A percentile compares a stretch with the other conserved stretches of the same genome.
Conservation (phyloP, 371 early-diverging fungal genomes). For the Rhizopus sp. region DNA sequence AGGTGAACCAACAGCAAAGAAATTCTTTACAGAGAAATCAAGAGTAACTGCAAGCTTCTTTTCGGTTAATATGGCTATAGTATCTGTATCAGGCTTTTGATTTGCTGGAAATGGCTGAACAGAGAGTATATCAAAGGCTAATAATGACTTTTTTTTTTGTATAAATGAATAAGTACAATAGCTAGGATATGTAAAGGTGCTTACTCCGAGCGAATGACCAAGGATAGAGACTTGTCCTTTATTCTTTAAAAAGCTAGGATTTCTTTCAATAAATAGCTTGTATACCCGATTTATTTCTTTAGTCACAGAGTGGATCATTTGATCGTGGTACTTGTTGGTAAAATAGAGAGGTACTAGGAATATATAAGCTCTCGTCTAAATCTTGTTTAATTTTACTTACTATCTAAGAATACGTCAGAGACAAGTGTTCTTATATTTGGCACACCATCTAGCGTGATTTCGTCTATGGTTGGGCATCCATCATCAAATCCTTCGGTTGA, state of each 20-base stretch:
- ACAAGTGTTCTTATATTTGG: slow-evolving; percentile 80
- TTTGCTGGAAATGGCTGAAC: slow-evolving; percentile 48
- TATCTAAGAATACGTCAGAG: slow-evolving; percentile 82
- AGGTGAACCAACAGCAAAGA: slow-evolving; percentile 80
- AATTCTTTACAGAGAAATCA: slow-evolving; percentile 55
- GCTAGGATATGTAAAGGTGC: slow-evolving; percentile 1
- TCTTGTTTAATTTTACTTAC: slow-evolving; percentile 38
- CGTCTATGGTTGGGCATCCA: slow-evolving; percentile 72
- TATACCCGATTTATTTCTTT: slow-evolving; percentile 81
- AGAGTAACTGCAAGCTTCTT: slow-evolving; percentile 15
- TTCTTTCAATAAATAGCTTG: slow-evolving; percentile 62
- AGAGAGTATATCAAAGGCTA: slow-evolving; percentile 81
- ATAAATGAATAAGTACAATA: not conserved
- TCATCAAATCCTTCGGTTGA: slow-evolving; percentile 53
- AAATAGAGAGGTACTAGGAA: slow-evolving; percentile 77
- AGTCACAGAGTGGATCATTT: slow-evolving; percentile 77
- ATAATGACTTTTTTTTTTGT: slow-evolving; percentile 45
- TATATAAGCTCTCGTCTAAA: not conserved
- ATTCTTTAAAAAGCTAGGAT: slow-evolving; percentile 68
- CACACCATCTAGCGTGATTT: slow-evolving; percentile 80
- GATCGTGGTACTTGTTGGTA: slow-evolving; percentile 78
- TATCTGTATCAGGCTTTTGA: slow-evolving; percentile 6
- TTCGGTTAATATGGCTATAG: slow-evolving; percentile 10
- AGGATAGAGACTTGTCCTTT: slow-evolving; percentile 77
- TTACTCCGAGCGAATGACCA: slow-evolving; percentile 82